A percentile compares a stretch with the other conserved stretches of the same genome.
phyloP scores from a whole-genome alignment of 1,284 basidiomycete genomes.

The Pholiota adiposa region DNA sequence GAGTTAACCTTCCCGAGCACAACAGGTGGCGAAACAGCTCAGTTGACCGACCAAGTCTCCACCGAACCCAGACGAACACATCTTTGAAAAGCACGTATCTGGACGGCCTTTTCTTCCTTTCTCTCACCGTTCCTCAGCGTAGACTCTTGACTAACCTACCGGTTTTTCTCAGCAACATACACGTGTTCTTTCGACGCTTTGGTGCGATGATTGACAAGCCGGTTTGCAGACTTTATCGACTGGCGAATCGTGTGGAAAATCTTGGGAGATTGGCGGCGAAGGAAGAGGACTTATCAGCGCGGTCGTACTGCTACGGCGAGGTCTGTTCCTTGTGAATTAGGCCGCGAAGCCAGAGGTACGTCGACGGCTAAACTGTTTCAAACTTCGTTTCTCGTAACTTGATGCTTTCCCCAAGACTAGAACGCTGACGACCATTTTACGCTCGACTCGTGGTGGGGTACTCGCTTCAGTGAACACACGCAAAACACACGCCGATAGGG shows the following conservation, averaged over 20 bases:
- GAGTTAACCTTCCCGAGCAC: constrained; percentile 8
- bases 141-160: no score
- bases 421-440: not conserved
- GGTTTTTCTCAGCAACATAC: not conserved
- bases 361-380: not conserved
- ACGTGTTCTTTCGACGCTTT: not conserved
- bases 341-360: not conserved
- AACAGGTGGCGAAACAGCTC: not conserved
- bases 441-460: not conserved
- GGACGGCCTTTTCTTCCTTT: not conserved
- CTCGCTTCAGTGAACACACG: not conserved
- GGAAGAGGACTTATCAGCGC: not conserved
- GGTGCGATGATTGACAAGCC: not conserved
- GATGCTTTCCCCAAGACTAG: not conserved
- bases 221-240: not conserved
- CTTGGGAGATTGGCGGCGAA: not conserved
- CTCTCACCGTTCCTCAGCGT: no score
- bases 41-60: not conserved
- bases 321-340: not conserved
- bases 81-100: not conserved
- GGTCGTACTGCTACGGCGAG: not conserved
- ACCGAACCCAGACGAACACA: not conserved
- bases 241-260: not conserved
- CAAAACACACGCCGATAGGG: not conserved
- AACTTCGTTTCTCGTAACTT: not conserved